These are phyloP conservation scores for Pseudopyrenochaeta lycopersici DNA, from an alignment of 2,329 filamentous ascomycete species.

Conservation along the genomic window DNA sequence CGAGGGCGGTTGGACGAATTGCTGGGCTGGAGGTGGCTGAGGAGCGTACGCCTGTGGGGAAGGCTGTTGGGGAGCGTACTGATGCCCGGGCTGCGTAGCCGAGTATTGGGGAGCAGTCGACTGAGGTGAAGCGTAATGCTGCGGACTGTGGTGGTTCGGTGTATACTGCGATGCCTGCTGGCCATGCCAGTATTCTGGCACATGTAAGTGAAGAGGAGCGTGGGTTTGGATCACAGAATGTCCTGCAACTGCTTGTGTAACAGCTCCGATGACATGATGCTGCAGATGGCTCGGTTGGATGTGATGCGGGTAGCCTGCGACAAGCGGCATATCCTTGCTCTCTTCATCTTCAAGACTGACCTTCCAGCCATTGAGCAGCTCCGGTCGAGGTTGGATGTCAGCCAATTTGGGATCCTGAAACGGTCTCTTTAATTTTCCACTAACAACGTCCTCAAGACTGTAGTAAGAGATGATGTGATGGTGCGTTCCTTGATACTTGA, in stretches of 20 bases:
- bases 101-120: constrained; percentile 29
- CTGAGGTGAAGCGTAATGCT: constrained; percentile 36
- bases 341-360: constrained; percentile 50
- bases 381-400: constrained; percentile 43
- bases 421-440: constrained; percentile 46
- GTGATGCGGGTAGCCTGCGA: constrained; percentile 39
- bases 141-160: constrained; percentile 32
- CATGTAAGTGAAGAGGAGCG: constrained; percentile 36
- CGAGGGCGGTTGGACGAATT: constrained; percentile 35
- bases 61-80: constrained; percentile 35
- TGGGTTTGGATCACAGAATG: constrained; percentile 38
- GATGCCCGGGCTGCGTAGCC: constrained; percentile 24
- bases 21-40: constrained; percentile 20
- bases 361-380: constrained; percentile 48
- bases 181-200: constrained; percentile 45
- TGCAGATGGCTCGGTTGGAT: constrained; percentile 40
- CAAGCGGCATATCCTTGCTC: constrained; percentile 43
- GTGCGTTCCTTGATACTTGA: constrained; percentile 75
- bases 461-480: constrained; percentile 94
- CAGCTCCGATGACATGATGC: constrained; percentile 31
- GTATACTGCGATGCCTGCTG: constrained; percentile 34
- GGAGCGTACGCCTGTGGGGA: constrained; percentile 19
- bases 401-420: constrained; percentile 44
- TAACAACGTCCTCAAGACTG: constrained; percentile 76
- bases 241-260: constrained; percentile 30